Evolutionary conservation across 768 basidiomycete species (phyloP), one percentile per base, ranked within the genome.

Genomic region (Auricularia heimuer): DNA sequence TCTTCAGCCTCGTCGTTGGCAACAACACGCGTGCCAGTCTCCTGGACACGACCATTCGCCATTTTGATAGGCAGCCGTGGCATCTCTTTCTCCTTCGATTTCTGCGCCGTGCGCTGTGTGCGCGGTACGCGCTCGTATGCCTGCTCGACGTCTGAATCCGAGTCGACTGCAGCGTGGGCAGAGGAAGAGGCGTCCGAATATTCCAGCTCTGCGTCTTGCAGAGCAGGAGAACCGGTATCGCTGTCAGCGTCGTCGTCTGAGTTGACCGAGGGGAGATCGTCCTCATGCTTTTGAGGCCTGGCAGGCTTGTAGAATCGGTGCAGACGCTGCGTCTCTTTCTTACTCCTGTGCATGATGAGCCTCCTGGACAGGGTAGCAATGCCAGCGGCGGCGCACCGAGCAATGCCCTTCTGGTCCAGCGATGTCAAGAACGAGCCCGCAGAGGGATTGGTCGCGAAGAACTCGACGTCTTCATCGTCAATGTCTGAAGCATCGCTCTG

Each of bases 51-150:
- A 0, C 95, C 95, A 67, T 90, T 82, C 2, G 87, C 80, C 2
- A 96, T 80, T 75, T 97, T 98, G 71, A 96, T 94, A 10, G 95
- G 92, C 36, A 96, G 78, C 16, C 88, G 80, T 62, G 82, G 79
- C 60, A 89, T 79, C 58, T 79, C 80, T 65, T 80, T 78, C 44
- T 78, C 79, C 66, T 82, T 76, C 29, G 76, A 69, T 62, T 83
- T 79, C 77, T 80, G 79, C 11, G 78, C 76, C n/a, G 72, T 70
- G 21, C 74, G 79, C 61, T 75, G 78, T 71, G 78, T 82, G 58
- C 89, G 83, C 14, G 88, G 84, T 36, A 75, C 75, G 29, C 75
- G 77, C 74, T 93, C 92, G 70, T 92, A 92, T 21, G 84, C 78
- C 83, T 89, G 89, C 75, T 92, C 90, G 44, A 77, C 77, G 64